Conservation (phyloP, 352 stramenopile species). For the Phytophthora cryptogea region DNA sequence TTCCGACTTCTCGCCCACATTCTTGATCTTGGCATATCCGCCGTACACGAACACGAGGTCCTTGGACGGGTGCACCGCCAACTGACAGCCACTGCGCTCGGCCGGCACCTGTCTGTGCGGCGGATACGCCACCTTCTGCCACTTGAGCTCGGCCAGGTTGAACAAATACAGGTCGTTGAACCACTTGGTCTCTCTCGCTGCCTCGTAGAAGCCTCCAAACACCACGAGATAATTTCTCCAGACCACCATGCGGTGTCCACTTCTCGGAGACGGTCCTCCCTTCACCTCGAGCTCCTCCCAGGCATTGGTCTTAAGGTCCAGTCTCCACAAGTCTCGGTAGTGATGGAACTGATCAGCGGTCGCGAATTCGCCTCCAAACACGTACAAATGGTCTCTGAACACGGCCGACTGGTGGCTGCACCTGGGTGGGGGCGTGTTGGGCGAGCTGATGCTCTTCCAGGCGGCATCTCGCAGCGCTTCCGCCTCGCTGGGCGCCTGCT, state of each 20-base stretch:
- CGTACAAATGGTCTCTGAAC: constrained; percentile 95
- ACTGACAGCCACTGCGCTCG: constrained; percentile 82
- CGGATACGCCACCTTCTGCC: constrained; percentile 80
- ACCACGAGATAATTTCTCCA: constrained; percentile 96
- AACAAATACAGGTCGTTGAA: constrained; percentile 96
- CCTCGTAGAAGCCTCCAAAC: constrained; percentile 98
- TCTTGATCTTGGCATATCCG: constrained; percentile 96
- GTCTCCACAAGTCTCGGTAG: constrained; percentile 91
- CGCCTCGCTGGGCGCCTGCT: constrained; percentile 14
- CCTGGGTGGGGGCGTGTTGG: constrained; percentile 87
- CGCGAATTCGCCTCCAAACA: constrained; percentile 97
- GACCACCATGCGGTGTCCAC: constrained; percentile 94
- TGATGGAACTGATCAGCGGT: constrained; percentile 98
- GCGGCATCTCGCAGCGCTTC: constrained; percentile 39
- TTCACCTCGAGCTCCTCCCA: constrained; percentile 94
- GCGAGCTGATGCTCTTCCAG: constrained; percentile 91
- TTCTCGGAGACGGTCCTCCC: constrained; percentile 76
- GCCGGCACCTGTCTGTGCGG: constrained; percentile 64
- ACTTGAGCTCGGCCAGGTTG: constrained; percentile 90
- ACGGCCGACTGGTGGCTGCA: constrained; percentile 96
- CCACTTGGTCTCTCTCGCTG: constrained; percentile 90
- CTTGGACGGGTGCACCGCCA: constrained; percentile 83
- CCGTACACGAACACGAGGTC: constrained; percentile 94
- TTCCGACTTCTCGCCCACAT: constrained; percentile 90
- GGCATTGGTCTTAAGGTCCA: constrained; percentile 94